A percentile compares a stretch with the other conserved stretches of the same genome.
Evolutionary conservation across 768 basidiomycete species (phyloP).

Genomic region (Termitomyces sp.): DNA sequence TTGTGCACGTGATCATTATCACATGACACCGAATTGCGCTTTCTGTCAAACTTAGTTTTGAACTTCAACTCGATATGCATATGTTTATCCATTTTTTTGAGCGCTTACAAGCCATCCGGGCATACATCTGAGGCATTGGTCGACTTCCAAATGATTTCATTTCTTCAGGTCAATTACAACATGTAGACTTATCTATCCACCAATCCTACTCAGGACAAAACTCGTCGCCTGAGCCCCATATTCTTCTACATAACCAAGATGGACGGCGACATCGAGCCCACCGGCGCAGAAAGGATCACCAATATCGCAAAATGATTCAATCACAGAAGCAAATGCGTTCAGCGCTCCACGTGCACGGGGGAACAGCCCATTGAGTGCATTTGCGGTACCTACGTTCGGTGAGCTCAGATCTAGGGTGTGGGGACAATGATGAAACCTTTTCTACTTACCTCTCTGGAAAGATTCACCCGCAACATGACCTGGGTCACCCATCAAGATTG

Average conservation of each 20-base stretch:
- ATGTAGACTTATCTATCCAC: slow-evolving; percentile 13
- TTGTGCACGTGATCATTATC: no score
- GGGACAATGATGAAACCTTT: background rate
- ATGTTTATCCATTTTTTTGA: no score
- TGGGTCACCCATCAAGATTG: slow-evolving; percentile 14
- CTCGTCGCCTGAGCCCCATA: slow-evolving; percentile 22
- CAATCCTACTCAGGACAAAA: slow-evolving; percentile 24
- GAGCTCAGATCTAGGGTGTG: background rate
- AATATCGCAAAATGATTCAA: slow-evolving; percentile 21
- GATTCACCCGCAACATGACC: slow-evolving; percentile 10
- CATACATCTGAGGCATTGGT: no score
- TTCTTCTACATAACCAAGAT: slow-evolving; percentile 23
- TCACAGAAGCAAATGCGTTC: slow-evolving; percentile 5
- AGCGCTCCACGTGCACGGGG: slow-evolving; percentile 8
- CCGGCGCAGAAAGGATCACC: slow-evolving; percentile 27
- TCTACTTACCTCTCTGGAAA: slow-evolving; percentile 10
- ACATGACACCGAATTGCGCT: no score
- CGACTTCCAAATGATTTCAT: no score
- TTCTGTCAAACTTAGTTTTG: no score
- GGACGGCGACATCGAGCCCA: slow-evolving; percentile 16
- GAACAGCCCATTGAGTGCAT: slow-evolving; percentile 7
- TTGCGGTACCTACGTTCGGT: slow-evolving; percentile 6
- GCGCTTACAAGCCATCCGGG: no score
- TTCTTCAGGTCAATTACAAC: background rate
- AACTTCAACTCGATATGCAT: no score